Conservation (phyloP, 139 green algal genomes). For the Pedinophyceae sp. region DNA sequence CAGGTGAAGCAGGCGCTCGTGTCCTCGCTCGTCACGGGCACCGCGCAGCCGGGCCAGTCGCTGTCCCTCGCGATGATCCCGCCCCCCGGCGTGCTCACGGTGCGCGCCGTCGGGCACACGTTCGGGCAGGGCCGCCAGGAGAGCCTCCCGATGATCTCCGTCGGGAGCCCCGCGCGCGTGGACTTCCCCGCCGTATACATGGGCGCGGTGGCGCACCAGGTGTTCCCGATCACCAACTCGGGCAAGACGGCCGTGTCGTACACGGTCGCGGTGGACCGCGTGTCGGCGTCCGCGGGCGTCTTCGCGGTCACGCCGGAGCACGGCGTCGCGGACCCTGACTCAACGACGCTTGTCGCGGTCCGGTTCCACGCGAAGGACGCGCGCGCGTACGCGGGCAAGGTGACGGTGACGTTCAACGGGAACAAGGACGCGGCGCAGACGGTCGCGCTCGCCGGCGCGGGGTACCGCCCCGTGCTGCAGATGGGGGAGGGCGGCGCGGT, state of each 20-base stretch:
- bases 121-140: neutral
- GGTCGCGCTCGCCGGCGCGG: neutral
- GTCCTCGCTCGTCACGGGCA: neutral
- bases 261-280: too few relatives aligned
- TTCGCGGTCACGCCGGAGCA: too few relatives aligned
- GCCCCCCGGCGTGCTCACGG: neutral
- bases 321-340: too few relatives aligned
- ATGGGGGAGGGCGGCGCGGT: neutral
- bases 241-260: too few relatives aligned
- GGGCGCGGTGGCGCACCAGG: too few relatives aligned
- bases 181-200: neutral
- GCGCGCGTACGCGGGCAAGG: neutral
- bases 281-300: too few relatives aligned
- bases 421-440: neutral
- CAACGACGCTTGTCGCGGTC: neutral
- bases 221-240: too few relatives aligned
- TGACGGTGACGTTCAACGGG: neutral
- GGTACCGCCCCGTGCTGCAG: neutral
- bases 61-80: neutral
- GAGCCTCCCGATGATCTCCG: neutral
- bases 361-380: constrained; percentile 3
- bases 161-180: neutral
- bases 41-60: neutral
- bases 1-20: neutral
- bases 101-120: constrained; percentile 2